Conservation (phyloP, 169 alveolate genomes). For the Eimeria necatrix region DNA sequence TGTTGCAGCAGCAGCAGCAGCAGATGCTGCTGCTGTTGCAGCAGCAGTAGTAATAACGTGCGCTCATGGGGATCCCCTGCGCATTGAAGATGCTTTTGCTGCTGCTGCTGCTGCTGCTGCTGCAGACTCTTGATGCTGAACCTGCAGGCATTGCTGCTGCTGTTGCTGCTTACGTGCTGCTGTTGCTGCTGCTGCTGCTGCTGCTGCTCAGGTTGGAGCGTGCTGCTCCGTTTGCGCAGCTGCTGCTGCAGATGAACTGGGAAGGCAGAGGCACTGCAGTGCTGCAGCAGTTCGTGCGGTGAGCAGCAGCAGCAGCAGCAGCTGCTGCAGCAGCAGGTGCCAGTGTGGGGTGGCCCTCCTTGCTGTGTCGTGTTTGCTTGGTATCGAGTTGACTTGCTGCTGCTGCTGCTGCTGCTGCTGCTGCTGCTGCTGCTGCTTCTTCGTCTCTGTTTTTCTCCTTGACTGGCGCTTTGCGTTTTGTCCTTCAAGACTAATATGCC, state of each 20-base stretch:
- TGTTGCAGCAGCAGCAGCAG: neutral
- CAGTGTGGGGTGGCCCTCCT: neutral
- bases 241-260: neutral
- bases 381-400: neutral
- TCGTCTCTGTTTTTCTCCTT: neutral
- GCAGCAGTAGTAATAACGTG: no score
- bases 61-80: no score
- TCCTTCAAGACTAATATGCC: no score
- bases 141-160: neutral
- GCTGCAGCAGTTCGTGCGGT: conserved; percentile 10
- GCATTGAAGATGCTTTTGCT: conserved; percentile 7
- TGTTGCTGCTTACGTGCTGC: neutral
- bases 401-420: neutral
- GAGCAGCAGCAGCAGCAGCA: conserved; percentile 2
- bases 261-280: neutral
- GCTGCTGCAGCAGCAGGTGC: conserved; percentile 24
- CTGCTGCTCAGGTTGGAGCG: neutral
- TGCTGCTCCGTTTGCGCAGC: conserved; percentile 3
- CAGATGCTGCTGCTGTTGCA: neutral
- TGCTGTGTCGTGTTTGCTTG: neutral
- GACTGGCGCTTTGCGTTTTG: no score
- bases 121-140: no score
- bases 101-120: neutral
- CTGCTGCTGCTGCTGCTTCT: neutral
- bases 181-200: conserved; percentile 12